Evolutionary conservation across 2,329 filamentous ascomycete species (phyloP).

Genomic region (Apiospora koreana): DNA sequence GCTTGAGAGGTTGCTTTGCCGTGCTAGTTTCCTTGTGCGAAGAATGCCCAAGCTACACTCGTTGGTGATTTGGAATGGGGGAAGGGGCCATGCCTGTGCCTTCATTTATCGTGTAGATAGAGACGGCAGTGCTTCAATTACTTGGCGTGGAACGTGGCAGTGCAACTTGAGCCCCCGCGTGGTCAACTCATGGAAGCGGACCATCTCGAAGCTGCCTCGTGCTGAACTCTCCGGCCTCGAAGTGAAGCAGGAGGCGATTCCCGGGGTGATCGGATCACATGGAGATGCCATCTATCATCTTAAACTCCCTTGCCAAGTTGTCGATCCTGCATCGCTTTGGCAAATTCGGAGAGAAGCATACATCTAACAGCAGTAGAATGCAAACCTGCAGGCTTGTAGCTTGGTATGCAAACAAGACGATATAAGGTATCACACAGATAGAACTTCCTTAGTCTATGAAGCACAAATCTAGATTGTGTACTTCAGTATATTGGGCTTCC

Average conservation of each 20-base stretch:
- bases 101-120: constrained; percentile 32
- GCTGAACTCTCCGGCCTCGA: constrained; percentile 19
- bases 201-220: constrained; percentile 20
- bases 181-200: constrained; percentile 26
- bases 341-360: constrained; percentile 27
- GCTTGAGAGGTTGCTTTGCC: constrained; percentile 26
- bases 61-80: constrained; percentile 37
- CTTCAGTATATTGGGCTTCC: neutral
- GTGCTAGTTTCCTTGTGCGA: constrained; percentile 1
- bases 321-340: constrained; percentile 34
- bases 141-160: constrained; percentile 36
- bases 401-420: neutral
- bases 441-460: neutral
- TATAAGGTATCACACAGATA: neutral
- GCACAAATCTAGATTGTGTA: neutral
- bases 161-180: constrained; percentile 26
- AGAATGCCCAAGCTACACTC: constrained; percentile 33
- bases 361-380: neutral
- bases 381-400: neutral
- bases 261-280: constrained; percentile 25
- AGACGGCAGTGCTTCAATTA: constrained; percentile 24
- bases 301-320: constrained; percentile 31
- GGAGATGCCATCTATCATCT: constrained; percentile 35
- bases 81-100: constrained; percentile 30
- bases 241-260: constrained; percentile 24